These are phyloP conservation scores for Scolecobasidium constrictum DNA, from an alignment of 2,329 filamentous ascomycete genomes.

Conservation along the genomic window DNA sequence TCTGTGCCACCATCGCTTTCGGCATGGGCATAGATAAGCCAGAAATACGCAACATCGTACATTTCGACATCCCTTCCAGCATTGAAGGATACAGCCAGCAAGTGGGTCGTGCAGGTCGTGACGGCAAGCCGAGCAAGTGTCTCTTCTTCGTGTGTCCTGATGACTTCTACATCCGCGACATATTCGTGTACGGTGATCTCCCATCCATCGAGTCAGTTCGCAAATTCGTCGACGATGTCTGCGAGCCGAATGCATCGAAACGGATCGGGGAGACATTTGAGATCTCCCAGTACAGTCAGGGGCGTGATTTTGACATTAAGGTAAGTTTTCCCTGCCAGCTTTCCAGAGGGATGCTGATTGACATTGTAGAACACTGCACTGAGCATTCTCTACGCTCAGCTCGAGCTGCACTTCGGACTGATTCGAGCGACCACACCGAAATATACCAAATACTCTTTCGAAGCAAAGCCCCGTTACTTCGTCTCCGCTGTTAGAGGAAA, in stretches of 20 bases:
- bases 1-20: conserved; percentile 91
- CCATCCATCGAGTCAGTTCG: conserved; percentile 41
- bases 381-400: conserved; percentile 45
- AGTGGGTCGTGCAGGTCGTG: conserved; percentile 79
- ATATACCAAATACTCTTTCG: conserved; percentile 46
- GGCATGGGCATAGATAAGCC: conserved; percentile 98
- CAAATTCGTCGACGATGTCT: conserved; percentile 40
- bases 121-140: conserved; percentile 76
- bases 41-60: conserved; percentile 85
- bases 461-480: conserved; percentile 23
- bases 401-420: conserved; percentile 48
- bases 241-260: conserved; percentile 23
- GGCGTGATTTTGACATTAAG: conserved; percentile 43
- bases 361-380: conserved; percentile 28
- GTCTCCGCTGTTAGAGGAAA: conserved; percentile 24
- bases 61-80: conserved; percentile 88
- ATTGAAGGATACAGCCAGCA: conserved; percentile 97
- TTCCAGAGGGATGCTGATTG: background rate
- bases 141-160: conserved; percentile 55
- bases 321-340: conserved; percentile 17
- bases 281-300: conserved; percentile 34
- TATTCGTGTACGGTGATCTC: conserved; percentile 49
- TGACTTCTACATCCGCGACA: conserved; percentile 48
- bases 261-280: conserved; percentile 35
- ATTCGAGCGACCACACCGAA: conserved; percentile 47